Evolutionary conservation across 2,329 filamentous ascomycete species (phyloP).

Genomic region (Botrytis hyacinthi): DNA sequence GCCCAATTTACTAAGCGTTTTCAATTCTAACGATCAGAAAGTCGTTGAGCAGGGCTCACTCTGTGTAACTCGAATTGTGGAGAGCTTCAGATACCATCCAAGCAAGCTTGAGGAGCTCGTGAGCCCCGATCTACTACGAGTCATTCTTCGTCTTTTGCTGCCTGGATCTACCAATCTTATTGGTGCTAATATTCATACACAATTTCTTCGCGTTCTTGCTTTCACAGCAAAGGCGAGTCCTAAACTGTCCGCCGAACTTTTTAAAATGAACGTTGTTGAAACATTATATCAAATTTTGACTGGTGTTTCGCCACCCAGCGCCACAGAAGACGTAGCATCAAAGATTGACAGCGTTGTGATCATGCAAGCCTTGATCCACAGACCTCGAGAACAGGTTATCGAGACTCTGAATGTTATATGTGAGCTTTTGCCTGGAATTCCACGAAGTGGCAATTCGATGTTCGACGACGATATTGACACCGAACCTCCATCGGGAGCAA

Average conservation of each 20-base stretch:
- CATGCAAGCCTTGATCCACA: conserved; percentile 97
- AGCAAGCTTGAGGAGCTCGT: conserved; percentile 90
- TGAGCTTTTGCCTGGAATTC: conserved; percentile 79
- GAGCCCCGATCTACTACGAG: conserved; percentile 79
- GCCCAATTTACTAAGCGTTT: conserved; percentile 87
- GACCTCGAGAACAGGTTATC: conserved; percentile 91
- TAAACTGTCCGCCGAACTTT: conserved; percentile 78
- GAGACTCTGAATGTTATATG: conserved; percentile 98
- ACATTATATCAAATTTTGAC: conserved; percentile 97
- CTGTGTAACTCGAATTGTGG: conserved; percentile 92
- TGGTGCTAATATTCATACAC: conserved; percentile 89
- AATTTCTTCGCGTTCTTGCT: conserved; percentile 87
- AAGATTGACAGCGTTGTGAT: conserved; percentile 96
- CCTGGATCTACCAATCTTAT: conserved; percentile 96
- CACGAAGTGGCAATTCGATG: conserved; percentile 50
- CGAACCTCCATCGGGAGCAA: conserved; percentile 41
- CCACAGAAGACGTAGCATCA: conserved; percentile 71
- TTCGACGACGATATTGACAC: conserved; percentile 48
- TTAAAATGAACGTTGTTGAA: conserved; percentile 96
- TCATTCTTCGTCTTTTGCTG: conserved; percentile 80
- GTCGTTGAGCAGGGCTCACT: conserved; percentile 96
- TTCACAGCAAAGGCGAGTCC: conserved; percentile 90
- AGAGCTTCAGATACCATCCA: conserved; percentile 90
- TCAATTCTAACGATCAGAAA: conserved; percentile 89
- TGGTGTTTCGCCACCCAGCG: conserved; percentile 84